phyloP scores from a whole-genome alignment of 768 basidiomycete species.

The Lepiota venenata region DNA sequence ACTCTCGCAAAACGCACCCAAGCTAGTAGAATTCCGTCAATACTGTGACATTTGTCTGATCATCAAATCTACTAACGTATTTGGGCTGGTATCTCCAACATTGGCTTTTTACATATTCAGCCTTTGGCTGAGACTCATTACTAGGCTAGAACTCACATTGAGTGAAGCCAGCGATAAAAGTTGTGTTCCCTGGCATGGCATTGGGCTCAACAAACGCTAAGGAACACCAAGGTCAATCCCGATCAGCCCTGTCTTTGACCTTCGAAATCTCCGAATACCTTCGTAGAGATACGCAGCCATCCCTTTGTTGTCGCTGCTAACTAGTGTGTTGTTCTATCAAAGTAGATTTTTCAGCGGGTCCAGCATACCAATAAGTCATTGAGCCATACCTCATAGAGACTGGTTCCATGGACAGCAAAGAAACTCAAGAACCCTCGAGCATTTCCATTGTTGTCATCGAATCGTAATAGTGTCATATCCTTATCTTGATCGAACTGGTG shows the following conservation, averaged over 20 bases:
- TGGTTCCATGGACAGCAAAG: conserved; percentile 79
- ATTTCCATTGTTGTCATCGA: conserved; percentile 55
- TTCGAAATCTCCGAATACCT: conserved; percentile 32
- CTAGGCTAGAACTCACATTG: conserved; percentile 49
- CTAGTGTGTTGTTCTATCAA: conserved; percentile 73
- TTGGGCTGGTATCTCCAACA: conserved; percentile 77
- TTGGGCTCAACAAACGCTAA: conserved; percentile 62
- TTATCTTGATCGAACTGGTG: conserved; percentile 76
- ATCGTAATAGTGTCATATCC: conserved; percentile 63
- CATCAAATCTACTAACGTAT: conserved; percentile 52
- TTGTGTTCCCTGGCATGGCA: conserved; percentile 62
- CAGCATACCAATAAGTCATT: not conserved
- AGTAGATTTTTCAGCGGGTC: conserved; percentile 1
- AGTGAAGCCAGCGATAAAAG: conserved; percentile 72
- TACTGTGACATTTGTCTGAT: conserved; percentile 2
- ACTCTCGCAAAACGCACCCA: conserved; percentile 76
- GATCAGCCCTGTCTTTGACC: not conserved
- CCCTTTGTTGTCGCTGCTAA: conserved; percentile 81
- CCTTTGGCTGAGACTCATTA: conserved; percentile 4
- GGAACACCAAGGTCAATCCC: conserved; percentile 6
- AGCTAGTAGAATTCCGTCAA: conserved; percentile 26
- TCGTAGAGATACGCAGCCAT: conserved; percentile 84
- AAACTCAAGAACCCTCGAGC: conserved; percentile 69
- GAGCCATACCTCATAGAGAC: conserved; percentile 60
- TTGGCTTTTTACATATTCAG: conserved; percentile 46